Conservation (phyloP, 495 filamentous ascomycete genomes). For the Aspergillus ellipticus region DNA sequence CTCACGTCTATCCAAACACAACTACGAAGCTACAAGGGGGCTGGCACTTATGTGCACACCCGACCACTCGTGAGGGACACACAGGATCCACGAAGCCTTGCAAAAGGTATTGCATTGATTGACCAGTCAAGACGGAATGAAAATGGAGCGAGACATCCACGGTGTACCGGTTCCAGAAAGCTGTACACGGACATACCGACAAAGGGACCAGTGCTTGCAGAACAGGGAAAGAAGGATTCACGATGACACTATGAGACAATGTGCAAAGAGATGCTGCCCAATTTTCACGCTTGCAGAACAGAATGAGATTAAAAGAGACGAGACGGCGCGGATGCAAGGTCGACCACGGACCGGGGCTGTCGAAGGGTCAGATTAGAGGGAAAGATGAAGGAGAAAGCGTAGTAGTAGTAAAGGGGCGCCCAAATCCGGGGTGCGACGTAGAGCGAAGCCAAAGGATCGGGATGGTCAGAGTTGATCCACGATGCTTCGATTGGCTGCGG, state of each 20-base stretch:
- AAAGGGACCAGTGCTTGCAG: background rate
- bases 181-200: conserved; percentile 2
- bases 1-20: background rate
- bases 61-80: no score
- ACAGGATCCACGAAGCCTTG: background rate
- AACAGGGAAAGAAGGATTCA: conserved; percentile 13
- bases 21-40: background rate
- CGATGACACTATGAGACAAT: conserved; percentile 15
- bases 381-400: conserved; percentile 12
- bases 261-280: conserved; percentile 17
- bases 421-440: conserved; percentile 17
- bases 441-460: conserved; percentile 20
- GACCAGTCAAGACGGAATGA: conserved; percentile 4
- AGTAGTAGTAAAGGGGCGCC: conserved; percentile 11
- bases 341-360: background rate
- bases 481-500: conserved; percentile 9
- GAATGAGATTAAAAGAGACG: conserved; percentile 16
- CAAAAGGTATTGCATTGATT: conserved; percentile 8
- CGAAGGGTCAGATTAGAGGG: background rate
- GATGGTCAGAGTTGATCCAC: no score
- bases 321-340: conserved; percentile 12
- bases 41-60: no score
- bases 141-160: background rate
- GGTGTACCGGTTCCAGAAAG: conserved; percentile 5
- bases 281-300: conserved; percentile 22